Evolutionary conservation across 192 early-diverging fungal genomes (phyloP).

Genomic region (Backusella morwellensis): DNA sequence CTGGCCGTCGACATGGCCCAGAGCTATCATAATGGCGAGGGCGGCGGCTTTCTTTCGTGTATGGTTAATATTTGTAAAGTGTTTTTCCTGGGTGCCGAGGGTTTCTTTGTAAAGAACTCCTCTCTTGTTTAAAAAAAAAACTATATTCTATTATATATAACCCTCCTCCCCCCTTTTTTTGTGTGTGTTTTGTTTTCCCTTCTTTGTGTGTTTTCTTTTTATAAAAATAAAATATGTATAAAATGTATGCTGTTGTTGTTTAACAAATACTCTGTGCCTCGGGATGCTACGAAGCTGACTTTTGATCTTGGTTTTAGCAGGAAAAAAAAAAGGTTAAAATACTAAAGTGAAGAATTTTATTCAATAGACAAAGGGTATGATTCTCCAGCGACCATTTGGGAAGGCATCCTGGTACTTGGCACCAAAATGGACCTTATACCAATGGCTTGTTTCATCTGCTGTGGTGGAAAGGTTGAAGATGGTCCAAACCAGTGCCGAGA

Average conservation of each 20-base stretch:
- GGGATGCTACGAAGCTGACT: background rate
- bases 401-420: constrained; percentile 35
- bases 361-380: constrained; percentile 33
- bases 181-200: background rate
- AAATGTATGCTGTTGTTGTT: background rate
- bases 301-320: background rate
- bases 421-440: constrained; percentile 66
- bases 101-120: background rate
- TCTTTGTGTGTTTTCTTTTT: background rate
- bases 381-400: constrained; percentile 16
- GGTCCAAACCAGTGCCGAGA: constrained; percentile 57
- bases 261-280: background rate
- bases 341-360: no score
- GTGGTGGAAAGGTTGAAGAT: constrained; percentile 59
- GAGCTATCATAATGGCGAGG: background rate
- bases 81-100: constrained; percentile 17
- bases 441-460: constrained; percentile 62
- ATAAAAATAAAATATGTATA: background rate
- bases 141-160: no score
- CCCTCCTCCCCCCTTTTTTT: background rate
- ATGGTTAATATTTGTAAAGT: constrained; percentile 12
- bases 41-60: background rate
- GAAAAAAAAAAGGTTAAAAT: background rate
- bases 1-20: constrained; percentile 3
- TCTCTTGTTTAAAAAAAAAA: background rate